A percentile compares a stretch with the other conserved stretches of the same genome.
Evolutionary conservation across 306 rosid species (phyloP).

Genomic region (Cicer judaicum): DNA sequence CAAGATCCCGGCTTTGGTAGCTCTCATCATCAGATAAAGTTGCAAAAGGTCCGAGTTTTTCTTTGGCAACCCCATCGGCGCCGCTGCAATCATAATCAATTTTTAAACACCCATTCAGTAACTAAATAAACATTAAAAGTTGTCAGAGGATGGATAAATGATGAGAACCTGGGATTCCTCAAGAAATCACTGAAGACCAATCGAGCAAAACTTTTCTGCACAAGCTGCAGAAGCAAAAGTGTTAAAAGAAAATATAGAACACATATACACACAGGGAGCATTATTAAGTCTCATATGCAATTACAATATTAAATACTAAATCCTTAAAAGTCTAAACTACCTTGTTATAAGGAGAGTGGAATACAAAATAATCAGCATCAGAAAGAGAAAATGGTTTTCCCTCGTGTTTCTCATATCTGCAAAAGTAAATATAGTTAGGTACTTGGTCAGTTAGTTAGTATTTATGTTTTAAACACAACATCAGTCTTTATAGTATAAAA

Average conservation of each 20-base stretch:
- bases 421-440: slow-evolving; percentile 46
- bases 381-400: slow-evolving; percentile 79
- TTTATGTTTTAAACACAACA: slow-evolving; percentile 2
- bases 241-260: slow-evolving; percentile 6
- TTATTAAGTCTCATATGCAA: slow-evolving; percentile 17
- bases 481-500: background rate
- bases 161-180: slow-evolving; percentile 76
- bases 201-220: slow-evolving; percentile 96
- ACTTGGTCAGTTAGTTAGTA: slow-evolving; percentile 13
- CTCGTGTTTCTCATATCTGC: slow-evolving; percentile 80
- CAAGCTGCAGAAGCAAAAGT: slow-evolving; percentile 72
- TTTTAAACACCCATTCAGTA: slow-evolving; percentile 37
- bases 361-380: slow-evolving; percentile 81
- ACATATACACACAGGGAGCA: slow-evolving; percentile 21
- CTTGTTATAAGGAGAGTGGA: slow-evolving; percentile 99
- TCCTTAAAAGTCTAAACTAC: slow-evolving; percentile 52
- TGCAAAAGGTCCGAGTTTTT: slow-evolving; percentile 79
- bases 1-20: slow-evolving; percentile 97
- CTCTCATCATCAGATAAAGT: slow-evolving; percentile 80
- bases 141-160: slow-evolving; percentile 33
- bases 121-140: slow-evolving; percentile 36
- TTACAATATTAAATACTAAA: slow-evolving; percentile 5
- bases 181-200: slow-evolving; percentile 74
- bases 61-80: slow-evolving; percentile 71
- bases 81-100: slow-evolving; percentile 64